Base-by-base conservation (phyloP, 306 rosid genomes). In the Sicyos baderoa region DNA sequence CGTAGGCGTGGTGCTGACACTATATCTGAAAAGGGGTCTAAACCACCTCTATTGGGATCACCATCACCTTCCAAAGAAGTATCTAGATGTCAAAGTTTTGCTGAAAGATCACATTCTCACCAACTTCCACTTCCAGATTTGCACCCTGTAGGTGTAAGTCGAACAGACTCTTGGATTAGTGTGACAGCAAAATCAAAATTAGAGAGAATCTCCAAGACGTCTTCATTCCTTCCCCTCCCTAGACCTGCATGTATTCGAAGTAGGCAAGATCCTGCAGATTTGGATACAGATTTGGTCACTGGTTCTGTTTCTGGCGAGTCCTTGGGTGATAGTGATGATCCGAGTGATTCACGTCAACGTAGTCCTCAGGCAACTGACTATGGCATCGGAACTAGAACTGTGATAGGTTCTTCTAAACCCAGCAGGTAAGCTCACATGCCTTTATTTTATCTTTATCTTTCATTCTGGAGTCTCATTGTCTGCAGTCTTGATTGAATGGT, bases 41-140 rank as follows among this genome's bases (percentile, higher is more conserved):
- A 40, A 65, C 85, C 96, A 42, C 97, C 95, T 23, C 51, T 65
- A 76, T 88, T 96, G 73, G 83, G 94, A 80, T 91, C 95, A 2
- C 87, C 97, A 72, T 93, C 99, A 7, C 97, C 99, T 69, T 88
- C 94, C 80, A 93, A 86, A 81, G 45, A 77, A 54, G 99, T 93
- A 35, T 79, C 79, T 42, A 86, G 99, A 85, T 88, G 95, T 81
- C 99, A 90, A 81, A 93, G 99, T 84, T 93, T 93, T 82, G 84
- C 81, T 29, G 97, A 88, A 79, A 88, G 99, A 79, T 78, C 87
- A 67, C 82, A 44, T 82, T 83, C 98, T 78, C 98, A 90, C 60
- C 97, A 96, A 52, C 96, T 93, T 67, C 99, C 99, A 21, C 97
- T 86, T 80, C 99, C 99, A 69, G 79, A 82, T n/a, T 76, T 69